Evolutionary conservation across 2,329 filamentous ascomycete species (phyloP), one percentile per base, ranked within the genome.

Genomic region (Penicillium carneum): DNA sequence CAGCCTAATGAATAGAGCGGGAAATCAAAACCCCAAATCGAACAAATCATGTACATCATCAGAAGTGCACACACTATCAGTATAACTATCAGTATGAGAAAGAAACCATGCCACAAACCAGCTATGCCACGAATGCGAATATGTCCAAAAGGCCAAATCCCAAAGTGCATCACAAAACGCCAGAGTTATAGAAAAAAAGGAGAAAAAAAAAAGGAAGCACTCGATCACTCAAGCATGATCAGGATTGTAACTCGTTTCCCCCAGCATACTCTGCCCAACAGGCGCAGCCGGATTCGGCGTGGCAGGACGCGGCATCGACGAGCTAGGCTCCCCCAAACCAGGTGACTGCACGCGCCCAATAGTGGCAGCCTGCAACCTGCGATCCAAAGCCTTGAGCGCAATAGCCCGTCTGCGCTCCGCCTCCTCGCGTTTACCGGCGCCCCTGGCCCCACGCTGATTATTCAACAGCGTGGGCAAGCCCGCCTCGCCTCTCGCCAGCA

Each of bases 361-460:
- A 16, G 90, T 89, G 3, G 93, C 92, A n/a, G 92, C 90, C 76
- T 95, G 91, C 54, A 99, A 82, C 66, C 95, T 86, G 80, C 98
- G 93, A 77, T 99, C 95, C 57, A 99, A 81, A 3, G 93, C 94
- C 74, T 94, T 94, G 58, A 99, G 83, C 1, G 95, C 95, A 67
- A 99, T 81, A 0, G 93, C 93, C 67, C 95, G 86, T 74, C 95
- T 87, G 67, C 95, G 84, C 81, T 98, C 95, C 0, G 94, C 94
- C 78, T 98, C 95, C 51, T 95, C 94, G 61, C 93, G 88, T 51
- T 93, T 91, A 53, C 88, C 88, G 5, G 83, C 84, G 23, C 84
- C 84, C 57, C 79, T 70, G 49, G 61, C 63, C 20, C 77, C 77
- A 12, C 73, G 79, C 14, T 49, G 47, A 48, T 78, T 80, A 69